phyloP scores from a whole-genome alignment of 2,329 filamentous ascomycete species.

The Talaromyces sp. region DNA sequence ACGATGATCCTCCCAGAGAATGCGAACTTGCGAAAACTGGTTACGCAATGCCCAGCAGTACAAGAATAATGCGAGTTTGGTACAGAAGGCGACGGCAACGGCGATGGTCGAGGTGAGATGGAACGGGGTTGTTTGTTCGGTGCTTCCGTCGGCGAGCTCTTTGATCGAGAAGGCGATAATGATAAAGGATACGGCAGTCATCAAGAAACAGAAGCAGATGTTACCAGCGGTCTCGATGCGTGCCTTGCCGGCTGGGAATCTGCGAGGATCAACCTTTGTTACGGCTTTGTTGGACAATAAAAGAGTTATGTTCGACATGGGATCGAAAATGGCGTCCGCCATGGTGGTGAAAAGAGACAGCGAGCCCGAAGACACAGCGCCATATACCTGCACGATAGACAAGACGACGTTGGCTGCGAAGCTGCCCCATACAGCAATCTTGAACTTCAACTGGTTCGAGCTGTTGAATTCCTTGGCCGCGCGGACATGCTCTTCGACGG shows the following conservation, averaged over 20 bases:
- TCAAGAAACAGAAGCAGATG: slow-evolving; percentile 93
- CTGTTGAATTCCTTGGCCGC: slow-evolving; percentile 76
- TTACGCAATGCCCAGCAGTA: slow-evolving; percentile 92
- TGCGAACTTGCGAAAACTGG: slow-evolving; percentile 86
- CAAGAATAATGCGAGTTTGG: slow-evolving; percentile 78
- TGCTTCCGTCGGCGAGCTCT: slow-evolving; percentile 58
- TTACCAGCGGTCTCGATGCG: slow-evolving; percentile 94
- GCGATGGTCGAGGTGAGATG: slow-evolving; percentile 81
- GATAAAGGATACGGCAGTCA: slow-evolving; percentile 88
- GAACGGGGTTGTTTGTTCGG: slow-evolving; percentile 61
- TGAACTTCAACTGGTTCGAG: slow-evolving; percentile 69
- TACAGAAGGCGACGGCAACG: slow-evolving; percentile 77
- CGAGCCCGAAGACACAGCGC: slow-evolving; percentile 81
- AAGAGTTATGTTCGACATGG: slow-evolving; percentile 80
- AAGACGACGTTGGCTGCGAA: slow-evolving; percentile 80
- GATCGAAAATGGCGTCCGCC: slow-evolving; percentile 94
- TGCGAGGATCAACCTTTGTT: slow-evolving; percentile 76
- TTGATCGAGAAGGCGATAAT: slow-evolving; percentile 83
- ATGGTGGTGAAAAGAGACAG: slow-evolving; percentile 96
- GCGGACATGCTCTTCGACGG: slow-evolving; percentile 84
- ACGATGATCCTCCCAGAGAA: slow-evolving; percentile 94
- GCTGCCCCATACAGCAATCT: slow-evolving; percentile 62
- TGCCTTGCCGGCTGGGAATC: slow-evolving; percentile 89
- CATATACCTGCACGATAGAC: slow-evolving; percentile 81
- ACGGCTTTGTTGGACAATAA: slow-evolving; percentile 87